A percentile compares a stretch with the other conserved stretches of the same genome.
Conservation (phyloP, 2,329 filamentous ascomycete genomes). For the Rhinocladiella mackenziei region DNA sequence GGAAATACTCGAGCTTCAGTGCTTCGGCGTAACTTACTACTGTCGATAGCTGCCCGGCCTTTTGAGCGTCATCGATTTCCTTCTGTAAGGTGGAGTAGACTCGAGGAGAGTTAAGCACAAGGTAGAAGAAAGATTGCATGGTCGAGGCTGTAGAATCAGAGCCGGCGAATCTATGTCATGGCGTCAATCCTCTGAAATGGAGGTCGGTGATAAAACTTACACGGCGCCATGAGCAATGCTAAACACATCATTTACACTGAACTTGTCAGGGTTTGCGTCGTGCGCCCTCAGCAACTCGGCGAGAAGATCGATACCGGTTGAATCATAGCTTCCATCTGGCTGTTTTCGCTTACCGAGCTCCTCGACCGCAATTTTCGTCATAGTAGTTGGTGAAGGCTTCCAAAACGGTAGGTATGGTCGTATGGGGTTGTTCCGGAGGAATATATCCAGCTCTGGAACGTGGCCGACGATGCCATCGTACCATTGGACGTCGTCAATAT, state of each 20-base stretch:
- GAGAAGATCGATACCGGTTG: slow-evolving; percentile 42
- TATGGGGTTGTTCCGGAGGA: slow-evolving; percentile 51
- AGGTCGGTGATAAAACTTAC: slow-evolving; percentile 16
- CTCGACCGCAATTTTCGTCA: slow-evolving; percentile 22
- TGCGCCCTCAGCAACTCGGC: slow-evolving; percentile 52
- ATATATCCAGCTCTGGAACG: slow-evolving; percentile 43
- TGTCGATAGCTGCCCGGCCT: slow-evolving; percentile 20
- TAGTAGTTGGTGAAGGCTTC: slow-evolving; percentile 42
- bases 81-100: slow-evolving; percentile 42
- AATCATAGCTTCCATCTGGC: slow-evolving; percentile 34
- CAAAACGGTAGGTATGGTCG: slow-evolving; percentile 44
- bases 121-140: slow-evolving; percentile 56
- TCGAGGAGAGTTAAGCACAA: slow-evolving; percentile 44
- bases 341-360: slow-evolving; percentile 26
- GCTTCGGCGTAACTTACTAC: slow-evolving; percentile 28
- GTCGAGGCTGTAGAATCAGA: slow-evolving; percentile 60
- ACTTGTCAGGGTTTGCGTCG: slow-evolving; percentile 47
- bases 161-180: slow-evolving; percentile 37
- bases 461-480: slow-evolving; percentile 34
- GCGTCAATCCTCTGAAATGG: neutral
- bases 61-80: slow-evolving; percentile 29
- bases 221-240: slow-evolving; percentile 54
- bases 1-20: slow-evolving; percentile 24
- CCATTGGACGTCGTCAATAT: slow-evolving; percentile 44
- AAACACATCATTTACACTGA: slow-evolving; percentile 53